phyloP scores from a whole-genome alignment of 2,329 filamentous ascomycete genomes.

The Pyrenophora teres region DNA sequence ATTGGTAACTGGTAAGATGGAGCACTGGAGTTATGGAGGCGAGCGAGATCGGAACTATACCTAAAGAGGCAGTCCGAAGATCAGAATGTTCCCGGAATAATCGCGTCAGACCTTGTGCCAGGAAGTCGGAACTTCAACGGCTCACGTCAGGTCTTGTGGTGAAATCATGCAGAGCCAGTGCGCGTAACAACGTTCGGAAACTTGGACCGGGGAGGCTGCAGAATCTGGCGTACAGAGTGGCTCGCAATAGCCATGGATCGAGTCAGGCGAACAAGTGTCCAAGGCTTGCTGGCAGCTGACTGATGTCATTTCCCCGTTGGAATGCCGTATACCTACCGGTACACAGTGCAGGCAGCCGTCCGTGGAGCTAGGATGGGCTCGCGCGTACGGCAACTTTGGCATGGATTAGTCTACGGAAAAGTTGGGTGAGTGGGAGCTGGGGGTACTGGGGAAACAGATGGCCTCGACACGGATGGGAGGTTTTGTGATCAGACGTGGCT shows the following conservation, averaged over 20 bases:
- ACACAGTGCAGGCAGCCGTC: conserved; percentile 24
- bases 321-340: background rate
- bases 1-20: conserved; percentile 8
- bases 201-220: conserved; percentile 9
- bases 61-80: background rate
- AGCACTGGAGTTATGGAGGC: background rate
- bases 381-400: conserved; percentile 15
- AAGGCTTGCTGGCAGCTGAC: background rate
- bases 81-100: no score
- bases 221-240: conserved; percentile 10
- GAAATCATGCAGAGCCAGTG: conserved; percentile 6
- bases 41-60: background rate
- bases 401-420: conserved; percentile 26
- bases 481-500: background rate
- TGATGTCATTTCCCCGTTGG: background rate
- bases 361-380: conserved; percentile 24
- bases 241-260: background rate
- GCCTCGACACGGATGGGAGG: background rate
- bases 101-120: background rate
- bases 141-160: background rate
- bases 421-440: conserved; percentile 24
- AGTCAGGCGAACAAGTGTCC: conserved; percentile 1
- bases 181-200: conserved; percentile 22
- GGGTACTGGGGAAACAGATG: background rate
- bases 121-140: background rate